These are phyloP conservation scores for Suillus lakei DNA, from an alignment of 768 basidiomycete genomes.

Conservation along the genomic window DNA sequence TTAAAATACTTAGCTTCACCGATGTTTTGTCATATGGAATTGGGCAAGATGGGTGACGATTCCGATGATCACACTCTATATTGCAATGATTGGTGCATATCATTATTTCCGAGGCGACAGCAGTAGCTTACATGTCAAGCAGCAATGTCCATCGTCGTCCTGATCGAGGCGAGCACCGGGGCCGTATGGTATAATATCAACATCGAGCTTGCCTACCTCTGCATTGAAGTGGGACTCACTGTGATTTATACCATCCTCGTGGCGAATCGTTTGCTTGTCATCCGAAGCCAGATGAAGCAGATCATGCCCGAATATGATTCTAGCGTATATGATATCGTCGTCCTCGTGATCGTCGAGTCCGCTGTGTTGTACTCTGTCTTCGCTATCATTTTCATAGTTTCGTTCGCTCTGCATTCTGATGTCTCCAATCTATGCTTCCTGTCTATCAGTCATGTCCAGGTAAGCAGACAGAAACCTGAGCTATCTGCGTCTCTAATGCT, in stretches of 20 bases:
- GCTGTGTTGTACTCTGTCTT: slow-evolving; percentile 28
- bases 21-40: slow-evolving; percentile 23
- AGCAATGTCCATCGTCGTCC: slow-evolving; percentile 24
- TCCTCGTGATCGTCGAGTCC: slow-evolving; percentile 37
- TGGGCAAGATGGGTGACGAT: slow-evolving; percentile 17
- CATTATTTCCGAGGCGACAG: background rate
- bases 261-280: slow-evolving; percentile 28
- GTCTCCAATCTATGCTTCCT: slow-evolving; percentile 38
- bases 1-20: background rate
- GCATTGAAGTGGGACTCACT: slow-evolving; percentile 34
- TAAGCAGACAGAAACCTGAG: slow-evolving; percentile 4
- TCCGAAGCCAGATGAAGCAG: slow-evolving; percentile 20
- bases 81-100: slow-evolving; percentile 19
- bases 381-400: slow-evolving; percentile 32
- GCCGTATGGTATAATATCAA: slow-evolving; percentile 28
- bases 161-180: slow-evolving; percentile 19
- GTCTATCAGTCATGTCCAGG: slow-evolving; percentile 37
- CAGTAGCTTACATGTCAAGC: background rate
- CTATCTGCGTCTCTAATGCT: background rate
- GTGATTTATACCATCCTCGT: slow-evolving; percentile 37
- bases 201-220: slow-evolving; percentile 32
- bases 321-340: slow-evolving; percentile 26
- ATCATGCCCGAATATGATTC: slow-evolving; percentile 15
- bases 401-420: slow-evolving; percentile 19
- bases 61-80: slow-evolving; percentile 20